Evolutionary conservation across 257 asterid genomes (phyloP), one percentile per base, ranked within the genome.

Genomic region (Forsythia suspensa): DNA sequence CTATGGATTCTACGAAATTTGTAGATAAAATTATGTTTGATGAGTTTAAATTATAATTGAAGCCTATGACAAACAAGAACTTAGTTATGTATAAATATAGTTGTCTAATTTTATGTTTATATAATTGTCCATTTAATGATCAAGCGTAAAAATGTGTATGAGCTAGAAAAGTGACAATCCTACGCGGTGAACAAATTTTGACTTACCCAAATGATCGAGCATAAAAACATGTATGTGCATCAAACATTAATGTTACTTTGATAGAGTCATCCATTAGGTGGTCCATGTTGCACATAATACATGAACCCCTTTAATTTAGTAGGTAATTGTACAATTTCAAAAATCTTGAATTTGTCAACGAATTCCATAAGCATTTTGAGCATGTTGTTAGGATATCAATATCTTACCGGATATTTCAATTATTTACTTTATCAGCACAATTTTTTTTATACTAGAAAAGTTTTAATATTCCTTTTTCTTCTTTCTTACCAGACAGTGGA

Each of bases 401-500:
- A 18, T 18, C 63, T 52, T 52, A n/a, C 65, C 1, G 3, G 13
- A 9, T n/a, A 12, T 7, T 40, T 46, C 41, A 74, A 59, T 75
- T 18, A 10, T 40, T 8, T n/a, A 74, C 15, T 15, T 6, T 8
- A 37, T 76, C 66, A 16, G 74, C 24, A 42, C 13, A 13, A 24
- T 24, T 20, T 37, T 51, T 77, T 18, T 21, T 0, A 7, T n/a
- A 20, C 1, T 16, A n/a, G 4, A 5, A 59, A 59, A n/a, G 21
- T 59, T 5, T 55, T 21, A 8, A 5, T 6, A n/a, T n/a, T 59
- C 12, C 7, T 4, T 48, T 41, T 71, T 36, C 8, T 8, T 46
- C 34, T 41, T 4, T 15, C 10, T 37, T 36, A 71, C 20, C 86
- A 94, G 99, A 96, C 97, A 1, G 98, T 96, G 80, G 98, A 94